Evolutionary conservation across 75 land plant species (phyloP).

Genomic region (Picea glauca): DNA sequence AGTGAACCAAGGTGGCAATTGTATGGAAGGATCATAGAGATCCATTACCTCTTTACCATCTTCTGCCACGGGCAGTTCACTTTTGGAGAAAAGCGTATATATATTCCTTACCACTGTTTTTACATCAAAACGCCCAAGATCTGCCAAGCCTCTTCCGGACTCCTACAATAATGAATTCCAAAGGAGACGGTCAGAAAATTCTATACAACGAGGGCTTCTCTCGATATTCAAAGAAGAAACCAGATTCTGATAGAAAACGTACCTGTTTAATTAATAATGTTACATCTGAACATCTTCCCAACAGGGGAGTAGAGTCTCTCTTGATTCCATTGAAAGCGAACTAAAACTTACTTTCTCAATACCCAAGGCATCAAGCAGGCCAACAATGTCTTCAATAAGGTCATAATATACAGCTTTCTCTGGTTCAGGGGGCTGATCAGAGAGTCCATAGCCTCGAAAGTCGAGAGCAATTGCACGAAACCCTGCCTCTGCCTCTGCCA

Average conservation of each 20-base stretch:
- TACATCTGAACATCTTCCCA: not conserved
- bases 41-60: slow-evolving; percentile 66
- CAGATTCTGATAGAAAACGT: not conserved
- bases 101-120: slow-evolving; percentile 52
- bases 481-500: slow-evolving; percentile 63
- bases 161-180: slow-evolving; percentile 25
- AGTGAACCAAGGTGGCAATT: slow-evolving; percentile 57
- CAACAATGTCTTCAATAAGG: slow-evolving; percentile 60
- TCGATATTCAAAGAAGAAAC: not conserved
- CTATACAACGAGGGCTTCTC: no score
- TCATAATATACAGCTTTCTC: slow-evolving; percentile 38
- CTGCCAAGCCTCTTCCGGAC: slow-evolving; percentile 72
- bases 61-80: slow-evolving; percentile 18
- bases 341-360: slow-evolving; percentile 32
- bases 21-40: slow-evolving; percentile 35
- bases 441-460: slow-evolving; percentile 63
- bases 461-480: slow-evolving; percentile 64
- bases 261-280: not conserved
- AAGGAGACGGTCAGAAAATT: not conserved
- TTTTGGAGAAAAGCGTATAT: slow-evolving; percentile 48
- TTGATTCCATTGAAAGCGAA: not conserved
- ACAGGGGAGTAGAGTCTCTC: not conserved
- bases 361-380: slow-evolving; percentile 45
- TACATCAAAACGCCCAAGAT: slow-evolving; percentile 62
- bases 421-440: slow-evolving; percentile 40